phyloP scores from a whole-genome alignment of 2,329 filamentous ascomycete genomes.

The Botrytis aclada region DNA sequence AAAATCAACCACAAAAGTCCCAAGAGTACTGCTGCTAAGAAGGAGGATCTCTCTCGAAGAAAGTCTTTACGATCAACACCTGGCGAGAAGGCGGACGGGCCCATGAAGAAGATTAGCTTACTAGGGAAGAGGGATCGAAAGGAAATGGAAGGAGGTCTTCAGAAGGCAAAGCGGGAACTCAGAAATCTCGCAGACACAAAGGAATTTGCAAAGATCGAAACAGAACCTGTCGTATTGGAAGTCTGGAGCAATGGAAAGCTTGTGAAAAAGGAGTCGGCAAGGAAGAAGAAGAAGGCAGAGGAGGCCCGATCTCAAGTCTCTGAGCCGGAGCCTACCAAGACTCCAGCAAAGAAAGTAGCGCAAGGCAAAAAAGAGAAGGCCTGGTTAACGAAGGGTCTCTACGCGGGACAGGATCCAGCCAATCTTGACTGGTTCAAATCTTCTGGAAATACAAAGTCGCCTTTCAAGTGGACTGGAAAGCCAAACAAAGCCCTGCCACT shows the following conservation, averaged over 20 bases:
- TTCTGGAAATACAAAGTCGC: conserved; percentile 19
- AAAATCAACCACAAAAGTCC: conserved; percentile 31
- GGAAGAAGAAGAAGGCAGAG: conserved; percentile 37
- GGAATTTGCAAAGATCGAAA: conserved; percentile 59
- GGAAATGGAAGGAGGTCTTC: conserved; percentile 43
- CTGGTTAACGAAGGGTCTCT: conserved; percentile 80
- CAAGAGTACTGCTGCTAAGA: conserved; percentile 31
- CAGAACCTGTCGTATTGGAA: conserved; percentile 54
- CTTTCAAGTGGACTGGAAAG: conserved; percentile 44
- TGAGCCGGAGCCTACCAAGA: conserved; percentile 6
- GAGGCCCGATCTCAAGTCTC: conserved; percentile 32
- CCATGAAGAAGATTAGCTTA: conserved; percentile 49
- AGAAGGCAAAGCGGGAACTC: conserved; percentile 55
- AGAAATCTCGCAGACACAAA: conserved; percentile 59
- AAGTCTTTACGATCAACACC: conserved; percentile 43
- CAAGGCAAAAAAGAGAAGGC: conserved; percentile 34
- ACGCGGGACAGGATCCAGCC: conserved; percentile 68
- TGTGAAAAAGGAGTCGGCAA: conserved; percentile 43
- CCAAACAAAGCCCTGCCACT: conserved; percentile 63
- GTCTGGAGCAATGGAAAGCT: conserved; percentile 66
- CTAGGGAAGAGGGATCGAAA: conserved; percentile 61
- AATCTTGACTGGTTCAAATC: conserved; percentile 32
- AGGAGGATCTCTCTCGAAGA: conserved; percentile 34
- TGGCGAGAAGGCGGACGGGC: conserved; percentile 44
- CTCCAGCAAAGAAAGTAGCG: conserved; percentile 23